Evolutionary conservation across 164 flowering plant species (phyloP).

Genomic region (Echeveria elegans): DNA sequence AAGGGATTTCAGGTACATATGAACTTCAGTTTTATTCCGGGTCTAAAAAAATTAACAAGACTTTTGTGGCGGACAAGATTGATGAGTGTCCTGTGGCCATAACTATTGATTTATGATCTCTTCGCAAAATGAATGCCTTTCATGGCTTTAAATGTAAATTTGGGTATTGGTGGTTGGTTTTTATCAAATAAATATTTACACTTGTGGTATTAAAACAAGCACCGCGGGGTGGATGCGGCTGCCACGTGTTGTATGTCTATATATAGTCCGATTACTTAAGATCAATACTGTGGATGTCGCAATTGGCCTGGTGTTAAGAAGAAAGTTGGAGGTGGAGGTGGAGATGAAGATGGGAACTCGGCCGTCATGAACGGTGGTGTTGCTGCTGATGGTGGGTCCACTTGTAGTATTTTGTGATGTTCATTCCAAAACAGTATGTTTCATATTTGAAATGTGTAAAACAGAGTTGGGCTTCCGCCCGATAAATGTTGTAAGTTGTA

Average conservation of each 20-base stretch:
- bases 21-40: slow-evolving; percentile 26
- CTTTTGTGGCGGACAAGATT: slow-evolving; percentile 64
- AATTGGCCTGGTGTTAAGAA: slow-evolving; percentile 37
- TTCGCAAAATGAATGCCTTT: too few species aligned
- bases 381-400: background rate
- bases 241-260: slow-evolving; percentile 37
- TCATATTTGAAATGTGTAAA: too few species aligned
- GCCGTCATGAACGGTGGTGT: background rate
- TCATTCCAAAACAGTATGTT: too few species aligned
- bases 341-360: background rate
- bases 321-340: slow-evolving; percentile 6
- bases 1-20: slow-evolving; percentile 84
- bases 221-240: slow-evolving; percentile 49
- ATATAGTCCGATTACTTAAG: slow-evolving; percentile 22
- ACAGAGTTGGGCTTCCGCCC: too few species aligned
- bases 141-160: too few species aligned
- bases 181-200: too few species aligned
- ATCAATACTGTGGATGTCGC: slow-evolving; percentile 34
- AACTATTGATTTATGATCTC: slow-evolving; percentile 35
- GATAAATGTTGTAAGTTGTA: too few species aligned
- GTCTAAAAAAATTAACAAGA: slow-evolving; percentile 35
- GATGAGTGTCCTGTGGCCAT: slow-evolving; percentile 46
- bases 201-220: too few species aligned
- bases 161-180: too few species aligned
- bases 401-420: too few species aligned